Base-by-base conservation (phyloP, 2,329 filamentous ascomycete genomes). In the Colletotrichum sp. region DNA sequence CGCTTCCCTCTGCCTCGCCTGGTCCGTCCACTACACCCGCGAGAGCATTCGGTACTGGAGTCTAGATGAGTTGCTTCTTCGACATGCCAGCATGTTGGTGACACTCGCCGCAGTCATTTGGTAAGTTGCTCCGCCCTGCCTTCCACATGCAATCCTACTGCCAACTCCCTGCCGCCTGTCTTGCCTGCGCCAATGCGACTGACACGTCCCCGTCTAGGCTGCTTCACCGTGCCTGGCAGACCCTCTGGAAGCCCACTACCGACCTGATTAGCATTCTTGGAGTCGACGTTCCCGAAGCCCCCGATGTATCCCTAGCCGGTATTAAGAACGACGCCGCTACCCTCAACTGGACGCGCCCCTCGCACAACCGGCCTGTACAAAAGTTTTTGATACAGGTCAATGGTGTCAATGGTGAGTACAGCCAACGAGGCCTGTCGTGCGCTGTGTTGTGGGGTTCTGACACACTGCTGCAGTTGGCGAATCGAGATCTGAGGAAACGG, bases 361-460 rank as follows among this genome's bases (percentile, higher is more conserved):
- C 88, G 4, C 84, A 86, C 58, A 91, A 90, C 77, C 89, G 91
- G 52, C 90, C 94, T 4, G 94, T 97, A 70, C 91, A 95, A 69
- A 97, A 96, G 85, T 97, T 98, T 82, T 90, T 96, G 61, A 95
- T 99, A 68, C 95, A 98, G 83, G 93, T 99, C 78, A 98, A 99
- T 84, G 96, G 96, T 56, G 93, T 96, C 58, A 95, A 95, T 86
- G 95, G 95, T 97, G 85, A 84, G 92, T 85, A 16, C 27, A 39
- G 43, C 39, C 32, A 32, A 72, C 62, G 39, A 56, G 8, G 25
- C 30, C 61, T 28, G 27, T 16, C 66, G 25, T n/a, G 60, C 43
- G 58, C 36, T 36, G 9, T n/a, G 13, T 16, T 32, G 60, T 25
- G 27, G 8, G 36, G 25, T 32, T 39, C 65, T 74, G 56, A 71